Evolutionary conservation across 441 rosid genomes (phyloP).

Genomic region (Macaranga tanarius): DNA sequence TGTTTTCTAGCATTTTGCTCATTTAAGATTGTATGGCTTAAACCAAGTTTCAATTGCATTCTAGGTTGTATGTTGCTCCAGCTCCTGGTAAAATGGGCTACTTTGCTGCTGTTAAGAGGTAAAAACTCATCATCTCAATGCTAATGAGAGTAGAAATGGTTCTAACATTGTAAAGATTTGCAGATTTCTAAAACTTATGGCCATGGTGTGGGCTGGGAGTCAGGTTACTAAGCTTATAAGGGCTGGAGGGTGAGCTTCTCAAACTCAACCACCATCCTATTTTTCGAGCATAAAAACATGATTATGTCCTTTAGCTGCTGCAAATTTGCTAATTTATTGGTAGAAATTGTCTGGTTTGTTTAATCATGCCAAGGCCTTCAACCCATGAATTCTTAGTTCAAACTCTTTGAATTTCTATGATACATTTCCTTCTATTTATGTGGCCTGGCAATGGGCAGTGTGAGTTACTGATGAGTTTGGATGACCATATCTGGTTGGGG

Average conservation of each 20-base stretch:
- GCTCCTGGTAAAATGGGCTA: constrained; percentile 84
- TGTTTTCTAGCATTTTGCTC: neutral
- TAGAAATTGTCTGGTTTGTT: neutral
- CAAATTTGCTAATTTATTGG: no score
- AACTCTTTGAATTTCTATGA: neutral
- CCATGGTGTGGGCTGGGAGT: constrained; percentile 99
- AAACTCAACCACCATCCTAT: constrained; percentile 11
- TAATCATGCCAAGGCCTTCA: neutral
- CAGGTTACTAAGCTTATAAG: constrained; percentile 87
- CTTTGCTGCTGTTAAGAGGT: constrained; percentile 77
- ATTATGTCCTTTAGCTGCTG: neutral
- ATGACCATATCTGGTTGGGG: neutral
- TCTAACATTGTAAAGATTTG: constrained; percentile 24
- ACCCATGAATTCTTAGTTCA: neutral
- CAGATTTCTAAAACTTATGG: constrained; percentile 90
- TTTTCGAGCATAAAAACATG: neutral
- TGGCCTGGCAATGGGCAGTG: neutral
- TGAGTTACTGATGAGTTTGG: neutral
- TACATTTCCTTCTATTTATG: neutral
- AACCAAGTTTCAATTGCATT: constrained; percentile 19
- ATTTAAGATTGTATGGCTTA: neutral
- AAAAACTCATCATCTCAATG: constrained; percentile 16
- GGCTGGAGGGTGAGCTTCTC: constrained; percentile 78
- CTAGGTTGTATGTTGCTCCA: constrained; percentile 88
- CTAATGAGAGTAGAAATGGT: constrained; percentile 6